These are phyloP conservation scores for Claviceps maximensis DNA, from an alignment of 2,329 filamentous ascomycete genomes.

Conservation along the genomic window DNA sequence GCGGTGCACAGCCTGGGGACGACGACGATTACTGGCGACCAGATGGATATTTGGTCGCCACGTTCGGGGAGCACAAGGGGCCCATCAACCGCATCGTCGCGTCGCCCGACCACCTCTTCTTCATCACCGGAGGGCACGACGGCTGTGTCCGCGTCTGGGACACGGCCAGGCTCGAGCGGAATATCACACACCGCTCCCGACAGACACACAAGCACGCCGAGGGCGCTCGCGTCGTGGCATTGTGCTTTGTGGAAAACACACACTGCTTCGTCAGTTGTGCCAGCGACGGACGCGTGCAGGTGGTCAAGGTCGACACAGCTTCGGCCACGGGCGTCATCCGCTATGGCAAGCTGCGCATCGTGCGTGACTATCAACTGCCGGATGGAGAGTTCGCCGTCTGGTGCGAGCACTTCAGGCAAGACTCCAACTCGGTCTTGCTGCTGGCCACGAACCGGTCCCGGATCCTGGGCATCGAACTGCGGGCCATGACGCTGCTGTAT, in stretches of 20 bases:
- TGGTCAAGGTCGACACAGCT: slow-evolving; percentile 61
- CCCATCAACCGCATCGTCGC: slow-evolving; percentile 70
- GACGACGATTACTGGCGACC: slow-evolving; percentile 58
- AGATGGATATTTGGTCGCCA: slow-evolving; percentile 69
- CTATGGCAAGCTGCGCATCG: slow-evolving; percentile 63
- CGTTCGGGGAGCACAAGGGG: slow-evolving; percentile 76
- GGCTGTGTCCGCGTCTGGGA: slow-evolving; percentile 91
- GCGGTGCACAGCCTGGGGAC: slow-evolving; percentile 25
- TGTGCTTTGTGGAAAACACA: slow-evolving; percentile 88
- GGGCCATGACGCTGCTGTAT: slow-evolving; percentile 73
- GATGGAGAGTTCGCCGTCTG: slow-evolving; percentile 68
- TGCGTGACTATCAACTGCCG: slow-evolving; percentile 71
- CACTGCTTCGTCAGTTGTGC: slow-evolving; percentile 88
- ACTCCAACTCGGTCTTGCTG: slow-evolving; percentile 68
- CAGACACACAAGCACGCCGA: slow-evolving; percentile 68
- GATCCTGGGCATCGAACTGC: slow-evolving; percentile 71
- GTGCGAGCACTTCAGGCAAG: slow-evolving; percentile 82
- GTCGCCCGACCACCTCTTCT: slow-evolving; percentile 86
- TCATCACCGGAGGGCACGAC: slow-evolving; percentile 86
- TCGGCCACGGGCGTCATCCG: slow-evolving; percentile 40
- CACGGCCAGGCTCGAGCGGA: slow-evolving; percentile 75
- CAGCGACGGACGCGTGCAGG: slow-evolving; percentile 78
- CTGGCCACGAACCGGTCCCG: slow-evolving; percentile 78
- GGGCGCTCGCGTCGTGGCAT: slow-evolving; percentile 59
- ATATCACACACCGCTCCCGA: slow-evolving; percentile 74